These are phyloP conservation scores for Pyronema domesticum DNA, from an alignment of 495 filamentous ascomycete genomes.

Conservation along the genomic window DNA sequence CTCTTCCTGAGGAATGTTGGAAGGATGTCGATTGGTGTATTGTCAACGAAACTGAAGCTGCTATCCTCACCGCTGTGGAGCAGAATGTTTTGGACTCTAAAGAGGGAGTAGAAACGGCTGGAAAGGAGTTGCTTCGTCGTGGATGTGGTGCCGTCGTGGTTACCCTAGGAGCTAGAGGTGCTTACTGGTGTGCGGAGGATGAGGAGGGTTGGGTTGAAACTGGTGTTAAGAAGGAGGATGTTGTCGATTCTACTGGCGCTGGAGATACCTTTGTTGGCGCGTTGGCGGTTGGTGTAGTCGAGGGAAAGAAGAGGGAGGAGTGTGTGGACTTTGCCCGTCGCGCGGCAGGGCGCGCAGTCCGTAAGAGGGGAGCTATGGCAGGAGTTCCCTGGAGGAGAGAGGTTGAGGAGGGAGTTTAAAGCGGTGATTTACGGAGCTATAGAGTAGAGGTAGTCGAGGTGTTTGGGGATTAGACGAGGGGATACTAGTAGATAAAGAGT, in stretches of 20 bases:
- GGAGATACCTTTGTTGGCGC: conserved; percentile 88
- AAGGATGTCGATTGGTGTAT: conserved; percentile 56
- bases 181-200: conserved; percentile 35
- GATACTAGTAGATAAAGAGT: too few species aligned
- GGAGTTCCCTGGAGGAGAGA: conserved; percentile 83
- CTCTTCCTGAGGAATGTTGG: conserved; percentile 51
- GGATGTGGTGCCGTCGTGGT: conserved; percentile 65
- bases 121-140: conserved; percentile 38
- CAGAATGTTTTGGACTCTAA: conserved; percentile 33
- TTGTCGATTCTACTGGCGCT: conserved; percentile 85
- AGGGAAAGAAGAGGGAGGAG: conserved; percentile 30
- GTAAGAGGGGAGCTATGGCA: conserved; percentile 62
- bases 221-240: conserved; percentile 39
- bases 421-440: too few species aligned
- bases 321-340: conserved; percentile 51
- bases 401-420: conserved; percentile 26
- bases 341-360: conserved; percentile 60
- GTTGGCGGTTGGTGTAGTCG: conserved; percentile 54
- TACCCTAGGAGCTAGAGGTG: conserved; percentile 64
- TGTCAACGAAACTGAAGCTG: conserved; percentile 82
- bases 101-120: conserved; percentile 29
- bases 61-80: conserved; percentile 41
- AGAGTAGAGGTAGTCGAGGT: too few species aligned
- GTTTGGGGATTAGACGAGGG: too few species aligned
- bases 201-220: conserved; percentile 29